Evolutionary conservation across 257 asterid species (phyloP), one percentile per base, ranked within the genome.

Genomic region (Lantana camara): DNA sequence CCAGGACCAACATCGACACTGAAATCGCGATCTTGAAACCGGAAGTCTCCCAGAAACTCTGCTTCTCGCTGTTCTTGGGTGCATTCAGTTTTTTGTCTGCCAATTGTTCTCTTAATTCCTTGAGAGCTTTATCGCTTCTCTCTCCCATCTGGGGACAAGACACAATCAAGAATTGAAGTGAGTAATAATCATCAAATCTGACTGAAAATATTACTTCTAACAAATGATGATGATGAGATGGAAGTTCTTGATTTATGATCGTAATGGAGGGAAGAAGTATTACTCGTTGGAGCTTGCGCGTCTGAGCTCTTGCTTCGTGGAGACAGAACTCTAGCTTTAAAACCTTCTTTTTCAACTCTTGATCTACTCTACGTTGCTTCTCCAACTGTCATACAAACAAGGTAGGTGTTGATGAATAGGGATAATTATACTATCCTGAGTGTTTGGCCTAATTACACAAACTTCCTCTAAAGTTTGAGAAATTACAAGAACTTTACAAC

Each of bases 201-300:
- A 30, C 23, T 5, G 42, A 17, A 1, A 30, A 19, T 60, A 16
- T 30, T 30, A 30, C 7, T 30, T 30, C 4, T 2, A 30, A 7
- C 35, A 2, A 7, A 30, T 30, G 35, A 30, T 30, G 35, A 30
- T 30, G 35, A 30, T 30, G n/a, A n/a, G 35, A 30, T 30, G 35
- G 35, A 30, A 30, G 7, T 30, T 30, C 35, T 3, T 30, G 35
- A 30, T 30, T 30, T 30, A 3, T 30, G 35, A 2, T 7, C 35
- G 3, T 2, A 30, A 7, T 7, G 7, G 35, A 37, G 20, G 34
- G 21, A 41, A 63, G 57, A n/a, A 63, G 65, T 20, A 62, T 81
- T 90, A 90, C 97, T 79, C 90, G 77, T 71, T 88, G 97, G 64
- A 90, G 93, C 73, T 90, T 88, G 70, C 92, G 90, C 38, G 88